Evolutionary conservation across 805 yeast species (phyloP).

Genomic region (Candida odintsovae): DNA sequence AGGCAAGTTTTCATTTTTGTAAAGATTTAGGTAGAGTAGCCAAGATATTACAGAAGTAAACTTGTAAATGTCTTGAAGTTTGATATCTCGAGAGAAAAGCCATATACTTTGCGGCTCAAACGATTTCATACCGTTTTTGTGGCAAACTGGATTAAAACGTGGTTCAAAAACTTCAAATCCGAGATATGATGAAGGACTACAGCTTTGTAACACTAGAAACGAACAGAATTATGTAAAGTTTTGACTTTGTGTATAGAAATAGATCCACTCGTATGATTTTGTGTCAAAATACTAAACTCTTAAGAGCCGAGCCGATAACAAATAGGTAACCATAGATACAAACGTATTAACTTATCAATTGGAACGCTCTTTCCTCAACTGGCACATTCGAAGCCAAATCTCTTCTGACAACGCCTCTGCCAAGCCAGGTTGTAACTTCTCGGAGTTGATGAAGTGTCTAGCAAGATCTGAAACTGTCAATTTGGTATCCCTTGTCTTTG

Average conservation of each 20-base stretch:
- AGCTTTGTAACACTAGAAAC: not conserved
- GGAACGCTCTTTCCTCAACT: constrained; percentile 8
- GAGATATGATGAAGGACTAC: not conserved
- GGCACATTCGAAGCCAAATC: constrained; percentile 33
- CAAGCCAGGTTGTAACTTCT: constrained; percentile 54
- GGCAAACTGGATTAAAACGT: not conserved
- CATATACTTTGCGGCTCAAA: not conserved
- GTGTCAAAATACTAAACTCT: not conserved
- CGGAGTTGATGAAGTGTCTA: constrained; percentile 37
- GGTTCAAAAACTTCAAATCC: no score
- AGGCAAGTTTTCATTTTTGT: not conserved
- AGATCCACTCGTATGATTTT: not conserved
- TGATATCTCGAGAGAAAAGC: not conserved
- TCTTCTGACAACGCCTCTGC: constrained; percentile 65
- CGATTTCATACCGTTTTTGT: not conserved
- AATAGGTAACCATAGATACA: not conserved
- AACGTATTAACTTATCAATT: no score
- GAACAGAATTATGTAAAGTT: no score
- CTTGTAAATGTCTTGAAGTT: no score
- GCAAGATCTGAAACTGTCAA: constrained; percentile 38
- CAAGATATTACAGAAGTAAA: not conserved
- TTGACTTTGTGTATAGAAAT: not conserved
- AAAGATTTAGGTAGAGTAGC: not conserved
- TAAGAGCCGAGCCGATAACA: not conserved
- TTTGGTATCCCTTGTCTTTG: constrained; percentile 44